These are phyloP conservation scores for Penicillium sp. DNA, from an alignment of 2,329 filamentous ascomycete species.

Conservation along the genomic window DNA sequence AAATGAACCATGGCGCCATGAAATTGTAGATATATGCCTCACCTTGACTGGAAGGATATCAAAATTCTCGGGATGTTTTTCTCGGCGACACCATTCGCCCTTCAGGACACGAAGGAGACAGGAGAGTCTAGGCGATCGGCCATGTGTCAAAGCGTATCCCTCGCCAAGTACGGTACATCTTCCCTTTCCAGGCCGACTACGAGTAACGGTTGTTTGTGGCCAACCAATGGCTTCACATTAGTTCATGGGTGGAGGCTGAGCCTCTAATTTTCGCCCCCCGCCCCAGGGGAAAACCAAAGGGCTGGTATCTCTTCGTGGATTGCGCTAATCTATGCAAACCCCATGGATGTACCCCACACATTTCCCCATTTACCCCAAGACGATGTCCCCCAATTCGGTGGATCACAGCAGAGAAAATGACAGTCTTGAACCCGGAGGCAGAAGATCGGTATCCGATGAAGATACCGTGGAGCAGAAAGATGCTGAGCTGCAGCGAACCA, in stretches of 20 bases:
- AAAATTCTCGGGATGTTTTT: background rate
- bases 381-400: background rate
- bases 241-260: background rate
- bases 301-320: background rate
- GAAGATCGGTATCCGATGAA: no score
- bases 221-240: background rate
- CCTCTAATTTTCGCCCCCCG: background rate
- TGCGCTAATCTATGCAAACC: background rate
- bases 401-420: no score
- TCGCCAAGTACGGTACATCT: no score
- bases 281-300: background rate
- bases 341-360: background rate
- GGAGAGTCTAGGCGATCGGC: background rate
- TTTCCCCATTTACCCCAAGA: background rate
- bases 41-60: background rate
- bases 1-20: background rate
- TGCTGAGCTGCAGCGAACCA: no score
- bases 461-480: no score
- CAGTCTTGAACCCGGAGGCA: no score
- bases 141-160: background rate
- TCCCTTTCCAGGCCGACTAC: no score
- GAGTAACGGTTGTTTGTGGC: background rate
- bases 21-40: background rate
- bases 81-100: background rate
- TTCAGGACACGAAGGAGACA: slow-evolving; percentile 6